Conservation (phyloP, 495 filamentous ascomycete species). For the Xylaria nigripes region DNA sequence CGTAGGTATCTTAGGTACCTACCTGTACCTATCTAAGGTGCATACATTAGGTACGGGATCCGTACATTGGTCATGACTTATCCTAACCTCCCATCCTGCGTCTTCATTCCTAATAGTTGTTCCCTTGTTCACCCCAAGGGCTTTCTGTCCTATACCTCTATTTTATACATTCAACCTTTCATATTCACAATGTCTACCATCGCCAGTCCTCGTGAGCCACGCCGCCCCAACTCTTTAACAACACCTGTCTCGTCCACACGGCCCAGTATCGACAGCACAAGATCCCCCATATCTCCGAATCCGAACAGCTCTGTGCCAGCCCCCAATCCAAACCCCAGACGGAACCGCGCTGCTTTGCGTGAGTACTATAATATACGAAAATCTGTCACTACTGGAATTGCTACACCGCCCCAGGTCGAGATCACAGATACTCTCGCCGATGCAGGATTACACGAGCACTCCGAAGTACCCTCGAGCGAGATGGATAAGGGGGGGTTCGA, state of each 20-base stretch:
- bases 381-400: conserved; percentile 8
- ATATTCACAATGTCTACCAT: conserved; percentile 64
- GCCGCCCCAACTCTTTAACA: conserved; percentile 36
- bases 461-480: conserved; percentile 36
- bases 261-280: conserved; percentile 61
- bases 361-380: conserved; percentile 88
- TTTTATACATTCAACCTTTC: background rate
- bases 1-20: too few species aligned
- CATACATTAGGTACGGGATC: too few species aligned
- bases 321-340: conserved; percentile 34
- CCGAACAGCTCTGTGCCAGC: conserved; percentile 39
- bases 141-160: background rate
- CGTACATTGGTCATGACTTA: too few species aligned
- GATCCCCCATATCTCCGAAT: conserved; percentile 46
- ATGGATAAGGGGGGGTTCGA: conserved; percentile 52
- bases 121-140: background rate
- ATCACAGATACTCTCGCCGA: conserved; percentile 28
- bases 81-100: too few species aligned
- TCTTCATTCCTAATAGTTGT: too few species aligned
- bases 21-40: too few species aligned
- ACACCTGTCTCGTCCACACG: conserved; percentile 64
- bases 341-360: conserved; percentile 69
- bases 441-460: conserved; percentile 21
- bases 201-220: conserved; percentile 56
- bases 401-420: conserved; percentile 31